phyloP scores from a whole-genome alignment of 2,329 filamentous ascomycete genomes.

The Sporothrix sp. region DNA sequence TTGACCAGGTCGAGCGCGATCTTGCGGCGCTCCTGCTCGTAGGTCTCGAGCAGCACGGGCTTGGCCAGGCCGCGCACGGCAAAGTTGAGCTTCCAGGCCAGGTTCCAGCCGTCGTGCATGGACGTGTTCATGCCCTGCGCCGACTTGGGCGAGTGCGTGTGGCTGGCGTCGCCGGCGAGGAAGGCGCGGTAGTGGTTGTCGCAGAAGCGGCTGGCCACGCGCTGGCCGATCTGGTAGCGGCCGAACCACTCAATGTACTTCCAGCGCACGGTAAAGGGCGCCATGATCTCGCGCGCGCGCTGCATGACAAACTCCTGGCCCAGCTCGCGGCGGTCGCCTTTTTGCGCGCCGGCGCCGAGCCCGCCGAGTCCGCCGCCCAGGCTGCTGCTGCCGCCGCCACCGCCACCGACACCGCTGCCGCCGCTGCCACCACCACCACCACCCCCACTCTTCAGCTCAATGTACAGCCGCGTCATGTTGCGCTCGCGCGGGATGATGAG shows the following conservation, averaged over 20 bases:
- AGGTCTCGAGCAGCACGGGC: conserved; percentile 46
- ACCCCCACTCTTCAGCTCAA: conserved; percentile 42
- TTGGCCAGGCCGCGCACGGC: conserved; percentile 47
- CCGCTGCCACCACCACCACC: too few relatives aligned
- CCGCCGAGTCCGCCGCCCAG: too few relatives aligned
- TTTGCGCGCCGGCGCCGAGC: conserved; percentile 15
- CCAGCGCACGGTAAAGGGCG: conserved; percentile 48
- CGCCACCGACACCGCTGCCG: background rate
- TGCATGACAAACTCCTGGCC: conserved; percentile 57
- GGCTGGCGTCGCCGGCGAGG: conserved; percentile 54
- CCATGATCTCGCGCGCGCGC: conserved; percentile 47
- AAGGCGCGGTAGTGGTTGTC: conserved; percentile 51
- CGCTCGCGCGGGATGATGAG: conserved; percentile 65
- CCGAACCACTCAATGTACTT: conserved; percentile 60
- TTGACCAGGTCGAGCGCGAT: conserved; percentile 49
- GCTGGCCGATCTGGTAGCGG: conserved; percentile 60
- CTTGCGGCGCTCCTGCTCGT: conserved; percentile 53
- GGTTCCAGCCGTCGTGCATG: conserved; percentile 54
- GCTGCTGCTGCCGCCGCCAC: background rate
- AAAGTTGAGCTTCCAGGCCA: conserved; percentile 51
- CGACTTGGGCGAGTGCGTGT: conserved; percentile 58
- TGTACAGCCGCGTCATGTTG: conserved; percentile 59
- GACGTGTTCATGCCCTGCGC: conserved; percentile 54
- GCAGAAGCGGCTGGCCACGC: conserved; percentile 60
- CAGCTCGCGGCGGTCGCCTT: conserved; percentile 26